These are phyloP conservation scores for Claviceps humidiphila DNA, from an alignment of 2,329 filamentous ascomycete species.

Conservation along the genomic window DNA sequence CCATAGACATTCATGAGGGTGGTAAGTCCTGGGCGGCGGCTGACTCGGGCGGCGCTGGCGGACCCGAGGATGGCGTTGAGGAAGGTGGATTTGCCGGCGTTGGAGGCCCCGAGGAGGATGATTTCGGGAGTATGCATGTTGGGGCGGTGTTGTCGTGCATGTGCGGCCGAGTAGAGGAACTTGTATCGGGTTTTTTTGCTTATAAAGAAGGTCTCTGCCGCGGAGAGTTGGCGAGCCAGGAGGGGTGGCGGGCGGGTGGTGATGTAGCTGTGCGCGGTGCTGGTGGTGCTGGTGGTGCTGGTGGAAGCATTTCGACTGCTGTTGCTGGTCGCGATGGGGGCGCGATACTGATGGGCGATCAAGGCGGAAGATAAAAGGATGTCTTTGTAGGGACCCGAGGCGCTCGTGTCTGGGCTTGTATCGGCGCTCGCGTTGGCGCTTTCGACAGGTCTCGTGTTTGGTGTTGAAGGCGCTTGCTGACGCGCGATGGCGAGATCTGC, in stretches of 20 bases:
- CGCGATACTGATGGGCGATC: slow-evolving; percentile 7
- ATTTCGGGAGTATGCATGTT: slow-evolving; percentile 47
- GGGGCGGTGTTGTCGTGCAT: slow-evolving; percentile 33
- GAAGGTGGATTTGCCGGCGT: slow-evolving; percentile 80
- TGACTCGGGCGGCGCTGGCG: slow-evolving; percentile 32
- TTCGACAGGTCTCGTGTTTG: neutral
- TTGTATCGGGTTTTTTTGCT: slow-evolving; percentile 11
- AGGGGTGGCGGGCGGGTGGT: slow-evolving; percentile 7
- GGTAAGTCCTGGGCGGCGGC: slow-evolving; percentile 38
- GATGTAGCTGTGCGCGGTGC: neutral
- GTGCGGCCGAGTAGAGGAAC: slow-evolving; percentile 38
- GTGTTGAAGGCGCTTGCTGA: neutral
- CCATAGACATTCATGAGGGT: slow-evolving; percentile 43
- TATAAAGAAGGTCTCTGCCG: slow-evolving; percentile 19
- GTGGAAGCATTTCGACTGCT: neutral
- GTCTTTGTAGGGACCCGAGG: slow-evolving; percentile 3
- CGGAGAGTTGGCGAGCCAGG: slow-evolving; percentile 13
- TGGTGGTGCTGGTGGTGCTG: neutral
- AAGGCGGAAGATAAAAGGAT: slow-evolving; percentile 8
- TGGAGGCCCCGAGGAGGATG: slow-evolving; percentile 73
- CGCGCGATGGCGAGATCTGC: too few relatives aligned
- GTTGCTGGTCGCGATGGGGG: neutral
- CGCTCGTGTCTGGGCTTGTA: neutral
- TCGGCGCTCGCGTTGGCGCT: too few relatives aligned
- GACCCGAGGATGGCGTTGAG: slow-evolving; percentile 64